Evolutionary conservation across 768 basidiomycete species (phyloP).

Genomic region (Boletus rubroflammeus): DNA sequence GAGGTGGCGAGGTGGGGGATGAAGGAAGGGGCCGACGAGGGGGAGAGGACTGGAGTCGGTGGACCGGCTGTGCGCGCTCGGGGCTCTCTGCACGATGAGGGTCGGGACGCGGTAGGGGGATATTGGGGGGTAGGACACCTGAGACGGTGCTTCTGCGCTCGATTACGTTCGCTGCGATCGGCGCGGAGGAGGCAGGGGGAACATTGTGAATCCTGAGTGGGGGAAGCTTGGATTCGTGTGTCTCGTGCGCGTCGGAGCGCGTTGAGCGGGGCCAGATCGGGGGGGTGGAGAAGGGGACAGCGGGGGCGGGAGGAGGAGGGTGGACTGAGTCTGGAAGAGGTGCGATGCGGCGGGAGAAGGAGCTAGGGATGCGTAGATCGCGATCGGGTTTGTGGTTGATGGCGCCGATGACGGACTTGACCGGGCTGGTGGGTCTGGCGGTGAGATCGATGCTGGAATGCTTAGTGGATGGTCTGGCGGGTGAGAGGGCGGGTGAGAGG

Average conservation of each 20-base stretch:
- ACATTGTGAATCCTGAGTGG: slow-evolving; percentile 44
- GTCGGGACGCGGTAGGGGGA: not conserved
- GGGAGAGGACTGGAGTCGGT: slow-evolving; percentile 16
- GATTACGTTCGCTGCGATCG: slow-evolving; percentile 10
- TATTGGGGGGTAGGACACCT: not conserved
- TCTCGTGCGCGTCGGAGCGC: slow-evolving; percentile 4
- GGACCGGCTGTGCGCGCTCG: slow-evolving; percentile 7
- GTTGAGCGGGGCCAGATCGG: slow-evolving; percentile 14
- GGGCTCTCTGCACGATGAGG: slow-evolving; percentile 13
- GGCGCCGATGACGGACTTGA: slow-evolving; percentile 11
- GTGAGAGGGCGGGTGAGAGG: not conserved
- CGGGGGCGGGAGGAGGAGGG: not conserved
- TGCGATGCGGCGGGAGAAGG: slow-evolving; percentile 21
- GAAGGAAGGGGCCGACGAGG: slow-evolving; percentile 30
- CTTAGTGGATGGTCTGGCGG: slow-evolving; percentile 6
- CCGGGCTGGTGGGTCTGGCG: slow-evolving; percentile 17
- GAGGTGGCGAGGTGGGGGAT: slow-evolving; percentile 16
- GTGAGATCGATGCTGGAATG: slow-evolving; percentile 27
- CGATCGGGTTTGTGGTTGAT: slow-evolving; percentile 10
- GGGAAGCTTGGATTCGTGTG: slow-evolving; percentile 30
- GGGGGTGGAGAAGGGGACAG: slow-evolving; percentile 2
- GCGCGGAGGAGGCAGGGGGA: slow-evolving; percentile 19
- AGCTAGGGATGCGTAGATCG: slow-evolving; percentile 23
- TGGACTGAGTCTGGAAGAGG: slow-evolving; percentile 9
- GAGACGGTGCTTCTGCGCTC: slow-evolving; percentile 31